Evolutionary conservation across 2,329 filamentous ascomycete species (phyloP), one percentile per base, ranked within the genome.

Genomic region (Coniochaeta pulveracea): DNA sequence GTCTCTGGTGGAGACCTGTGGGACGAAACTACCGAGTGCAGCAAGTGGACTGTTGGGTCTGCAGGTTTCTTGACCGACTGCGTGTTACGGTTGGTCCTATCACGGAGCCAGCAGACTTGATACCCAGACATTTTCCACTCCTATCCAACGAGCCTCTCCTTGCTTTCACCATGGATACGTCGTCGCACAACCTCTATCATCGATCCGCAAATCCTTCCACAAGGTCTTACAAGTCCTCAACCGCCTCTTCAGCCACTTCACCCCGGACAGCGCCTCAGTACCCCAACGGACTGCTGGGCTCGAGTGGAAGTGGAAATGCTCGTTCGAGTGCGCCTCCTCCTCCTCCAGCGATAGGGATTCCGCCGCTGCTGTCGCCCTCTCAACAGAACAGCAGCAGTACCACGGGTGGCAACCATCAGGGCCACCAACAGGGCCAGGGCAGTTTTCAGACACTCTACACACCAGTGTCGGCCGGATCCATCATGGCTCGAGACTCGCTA

Each of bases 171-270:
- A 76, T 76, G 71, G 61, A 69, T 47, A 63, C 69, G 38, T 56
- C 58, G 51, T 60, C 67, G 47, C 71, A 76, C 57, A 71, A 64
- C 50, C 56, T 63, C 32, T 76, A 71, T 52, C 57, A 69, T 47
- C 72, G 70, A 55, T 77, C 73, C 37, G 73, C 74, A 39, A 75
- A 75, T 53, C 63, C 61, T 39, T 75, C 72, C 42, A 69, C 65
- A 41, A 64, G 66, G 52, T 76, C 72, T 43, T 77, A 74, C 64
- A 71, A 75, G 55, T 76, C 72, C 38, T 76, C 72, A 9, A 74
- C 72, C 30, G 69, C 74, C 45, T 75, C 72, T 17, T 76, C 73
- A 37, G 66, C 71, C 36, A 68, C 72, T 18, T 78, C 74, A 14
- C 73, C 73, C 32, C 66, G 65, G 43, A 63, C 65, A 35, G 58